Evolutionary conservation across 345 rosid species (phyloP).

Genomic region (Murraya paniculata): DNA sequence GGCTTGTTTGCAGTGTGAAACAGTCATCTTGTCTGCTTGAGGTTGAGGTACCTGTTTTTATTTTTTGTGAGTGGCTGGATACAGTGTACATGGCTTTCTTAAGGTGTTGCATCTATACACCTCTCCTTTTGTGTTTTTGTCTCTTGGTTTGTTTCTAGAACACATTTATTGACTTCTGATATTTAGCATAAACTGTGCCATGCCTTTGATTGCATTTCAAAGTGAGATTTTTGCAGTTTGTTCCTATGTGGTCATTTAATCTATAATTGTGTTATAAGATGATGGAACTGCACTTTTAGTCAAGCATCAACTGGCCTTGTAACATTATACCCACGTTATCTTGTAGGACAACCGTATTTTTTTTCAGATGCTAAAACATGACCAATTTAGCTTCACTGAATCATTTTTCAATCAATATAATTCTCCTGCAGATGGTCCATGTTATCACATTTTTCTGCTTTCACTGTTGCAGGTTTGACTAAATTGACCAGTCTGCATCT

Average conservation of each 20-base stretch:
- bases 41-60: no score
- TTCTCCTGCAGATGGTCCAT: neutral
- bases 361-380: neutral
- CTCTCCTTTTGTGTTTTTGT: no score
- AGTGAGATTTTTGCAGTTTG: neutral
- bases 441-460: neutral
- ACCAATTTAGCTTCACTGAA: neutral
- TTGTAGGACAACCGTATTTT: neutral
- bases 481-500: constrained; percentile 58
- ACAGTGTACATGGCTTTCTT: no score
- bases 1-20: no score
- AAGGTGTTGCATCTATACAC: no score
- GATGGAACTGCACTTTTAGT: neutral
- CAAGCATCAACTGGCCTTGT: neutral
- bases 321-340: neutral
- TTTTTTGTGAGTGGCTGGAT: no score
- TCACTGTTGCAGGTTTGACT: constrained; percentile 44
- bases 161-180: neutral
- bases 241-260: neutral
- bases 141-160: neutral
- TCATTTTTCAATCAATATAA: neutral
- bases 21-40: no score
- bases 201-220: neutral
- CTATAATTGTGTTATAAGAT: neutral
- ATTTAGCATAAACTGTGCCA: neutral